Evolutionary conservation across 192 early-diverging fungal species (phyloP), one percentile per base, ranked within the genome.

Genomic region (Entomortierella beljakovae): DNA sequence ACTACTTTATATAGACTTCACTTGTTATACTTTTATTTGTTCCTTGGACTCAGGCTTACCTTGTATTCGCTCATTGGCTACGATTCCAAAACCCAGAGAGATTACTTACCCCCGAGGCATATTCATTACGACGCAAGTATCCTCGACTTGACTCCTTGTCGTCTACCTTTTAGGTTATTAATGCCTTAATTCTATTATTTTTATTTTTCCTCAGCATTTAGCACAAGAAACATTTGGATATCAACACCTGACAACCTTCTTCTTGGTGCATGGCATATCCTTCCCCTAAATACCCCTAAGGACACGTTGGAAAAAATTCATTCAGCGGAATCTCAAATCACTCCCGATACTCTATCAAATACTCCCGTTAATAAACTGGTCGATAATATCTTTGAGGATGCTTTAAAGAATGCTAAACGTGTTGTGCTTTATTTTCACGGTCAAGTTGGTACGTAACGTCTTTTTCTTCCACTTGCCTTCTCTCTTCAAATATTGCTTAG

Each of bases 341-440:
- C 42, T 32, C 65, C 25, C 42, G 8, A 8, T 7, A 22, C 29
- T 29, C 8, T 16, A 29, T 20, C 6, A 49, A 43, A 63, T 31
- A 61, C 40, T 15, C 16, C 31, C 46, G 34, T 49, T 20, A 46
- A 63, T 50, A 66, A 48, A 13, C 25, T 25, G 10, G 37, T 29
- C n/a, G 61, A 72, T 15, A 16, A 38, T 16, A 59, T 81, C 11
- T 81, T 73, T 54, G 80, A 81, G 28, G 50, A 64, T 1, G 50
- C 66, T 4, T 32, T 81, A 0, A 53, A 58, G 18, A 51, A 35
- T 13, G 70, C 80, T 10, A 66, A 81, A 0, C 64, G 31, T 22
- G 70, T 73, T 1, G 57, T 81, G 25, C 59, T 81, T 29, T 81
- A 81, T 37, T 81, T 81, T 26, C 80, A 81, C 35, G 80, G 80